These are phyloP conservation scores for Eimeria zaria DNA, from an alignment of 169 alveolate species.

Conservation along the genomic window DNA sequence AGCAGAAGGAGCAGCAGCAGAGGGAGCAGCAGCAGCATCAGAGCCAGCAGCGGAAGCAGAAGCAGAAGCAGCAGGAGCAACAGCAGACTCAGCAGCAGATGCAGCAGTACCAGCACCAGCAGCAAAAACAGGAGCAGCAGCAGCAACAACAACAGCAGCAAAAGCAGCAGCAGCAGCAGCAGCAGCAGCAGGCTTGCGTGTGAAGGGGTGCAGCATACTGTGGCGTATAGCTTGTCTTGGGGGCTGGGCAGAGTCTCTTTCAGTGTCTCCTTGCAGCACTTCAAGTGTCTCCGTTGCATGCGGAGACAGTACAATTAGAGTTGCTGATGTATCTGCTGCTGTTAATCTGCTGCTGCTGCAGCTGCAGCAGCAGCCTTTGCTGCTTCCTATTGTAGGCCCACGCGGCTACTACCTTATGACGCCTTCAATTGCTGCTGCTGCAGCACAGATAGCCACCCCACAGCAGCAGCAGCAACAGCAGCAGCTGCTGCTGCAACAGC, in stretches of 20 bases:
- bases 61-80: not conserved
- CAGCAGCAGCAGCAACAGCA: conserved; percentile 23
- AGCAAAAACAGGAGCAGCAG: not conserved
- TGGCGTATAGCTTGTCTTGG: conserved; percentile 54
- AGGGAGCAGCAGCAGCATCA: not conserved
- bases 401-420: not conserved
- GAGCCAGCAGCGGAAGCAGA: not conserved
- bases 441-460: not conserved
- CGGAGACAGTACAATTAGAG: conserved; percentile 62
- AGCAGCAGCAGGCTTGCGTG: not conserved
- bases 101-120: not conserved
- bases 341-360: conserved; percentile 17
- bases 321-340: conserved; percentile 29
- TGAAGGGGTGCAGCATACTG: not conserved
- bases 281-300: conserved; percentile 84
- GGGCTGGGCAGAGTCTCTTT: conserved; percentile 92
- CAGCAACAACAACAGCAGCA: not conserved
- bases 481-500: not conserved
- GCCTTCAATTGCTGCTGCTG: not conserved
- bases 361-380: not conserved
- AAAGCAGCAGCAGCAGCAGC: not conserved
- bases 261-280: conserved; percentile 94
- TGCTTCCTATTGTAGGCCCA: not conserved
- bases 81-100: not conserved
- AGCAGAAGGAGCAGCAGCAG: not conserved